Percentiles rank a stretch among this genome's conserved stretches.
These are phyloP conservation scores for Trametes villosa DNA, from an alignment of 768 basidiomycete species.

Conservation along the genomic window DNA sequence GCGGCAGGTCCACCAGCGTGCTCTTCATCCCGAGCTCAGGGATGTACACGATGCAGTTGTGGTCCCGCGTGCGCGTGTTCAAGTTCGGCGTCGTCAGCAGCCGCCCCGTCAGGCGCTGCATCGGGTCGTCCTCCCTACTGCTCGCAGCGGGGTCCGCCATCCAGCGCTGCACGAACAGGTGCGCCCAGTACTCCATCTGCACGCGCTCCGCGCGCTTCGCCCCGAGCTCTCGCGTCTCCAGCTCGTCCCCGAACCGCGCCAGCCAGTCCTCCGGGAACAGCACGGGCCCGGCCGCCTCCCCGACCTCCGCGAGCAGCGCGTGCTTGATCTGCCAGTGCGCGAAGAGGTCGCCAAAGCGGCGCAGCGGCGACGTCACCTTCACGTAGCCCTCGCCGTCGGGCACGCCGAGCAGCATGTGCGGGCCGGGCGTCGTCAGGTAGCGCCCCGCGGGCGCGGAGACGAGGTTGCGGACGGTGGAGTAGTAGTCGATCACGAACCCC, in stretches of 20 bases:
- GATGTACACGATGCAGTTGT: conserved; percentile 7
- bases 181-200: conserved; percentile 46
- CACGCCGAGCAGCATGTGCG: conserved; percentile 75
- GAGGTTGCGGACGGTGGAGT: conserved; percentile 39
- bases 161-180: conserved; percentile 45
- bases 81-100: neutral
- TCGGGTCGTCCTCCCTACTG: conserved; percentile 31
- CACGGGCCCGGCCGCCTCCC: conserved; percentile 36
- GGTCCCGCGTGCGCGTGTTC: neutral
- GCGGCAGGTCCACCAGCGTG: neutral
- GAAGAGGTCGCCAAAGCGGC: conserved; percentile 82
- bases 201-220: conserved; percentile 35
- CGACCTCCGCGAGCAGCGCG: conserved; percentile 51
- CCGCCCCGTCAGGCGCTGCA: conserved; percentile 33
- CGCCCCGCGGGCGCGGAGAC: conserved; percentile 41
- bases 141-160: conserved; percentile 31
- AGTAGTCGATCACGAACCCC: conserved; percentile 49
- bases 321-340: conserved; percentile 95
- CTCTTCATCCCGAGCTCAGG: conserved; percentile 17
- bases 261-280: conserved; percentile 54
- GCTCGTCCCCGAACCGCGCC: conserved; percentile 43
- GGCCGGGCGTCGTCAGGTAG: conserved; percentile 57
- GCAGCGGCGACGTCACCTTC: conserved; percentile 83
- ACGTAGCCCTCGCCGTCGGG: conserved; percentile 77
- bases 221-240: conserved; percentile 42